Conservation (phyloP, 1,284 basidiomycete species). For the Malassezia restricta region DNA sequence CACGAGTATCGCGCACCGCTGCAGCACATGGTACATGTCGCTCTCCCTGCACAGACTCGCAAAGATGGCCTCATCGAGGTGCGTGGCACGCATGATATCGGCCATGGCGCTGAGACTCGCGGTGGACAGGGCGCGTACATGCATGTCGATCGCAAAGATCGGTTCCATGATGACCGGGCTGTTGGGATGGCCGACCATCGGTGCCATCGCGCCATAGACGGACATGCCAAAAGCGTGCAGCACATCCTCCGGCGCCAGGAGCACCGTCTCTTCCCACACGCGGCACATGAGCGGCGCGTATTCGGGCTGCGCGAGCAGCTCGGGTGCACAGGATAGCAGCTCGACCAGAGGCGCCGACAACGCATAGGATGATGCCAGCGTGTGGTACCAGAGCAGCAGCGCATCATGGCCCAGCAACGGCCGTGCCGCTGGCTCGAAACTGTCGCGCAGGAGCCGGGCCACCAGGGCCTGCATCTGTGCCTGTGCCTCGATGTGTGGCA, state of each 20-base stretch:
- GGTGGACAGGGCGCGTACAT: slow-evolving; percentile 25
- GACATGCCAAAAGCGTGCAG: slow-evolving; percentile 23
- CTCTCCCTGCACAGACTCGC: slow-evolving; percentile 23
- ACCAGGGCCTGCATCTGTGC: slow-evolving; percentile 30
- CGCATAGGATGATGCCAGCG: slow-evolving; percentile 29
- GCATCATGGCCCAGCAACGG: slow-evolving; percentile 39
- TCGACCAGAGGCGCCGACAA: slow-evolving; percentile 35
- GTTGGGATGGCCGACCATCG: slow-evolving; percentile 29
- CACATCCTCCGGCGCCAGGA: slow-evolving; percentile 32
- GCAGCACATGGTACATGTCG: slow-evolving; percentile 18
- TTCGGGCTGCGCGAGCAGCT: slow-evolving; percentile 33
- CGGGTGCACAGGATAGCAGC: slow-evolving; percentile 24
- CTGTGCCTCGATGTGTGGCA: slow-evolving; percentile 19
- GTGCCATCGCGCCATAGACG: slow-evolving; percentile 23
- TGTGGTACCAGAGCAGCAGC: slow-evolving; percentile 34
- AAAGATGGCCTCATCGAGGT: slow-evolving; percentile 26
- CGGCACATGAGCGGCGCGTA: slow-evolving; percentile 35
- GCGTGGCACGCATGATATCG: slow-evolving; percentile 21
- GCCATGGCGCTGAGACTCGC: background rate
- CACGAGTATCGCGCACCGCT: background rate
- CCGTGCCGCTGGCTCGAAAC: slow-evolving; percentile 22
- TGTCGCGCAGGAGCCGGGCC: slow-evolving; percentile 31
- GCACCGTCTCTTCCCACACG: slow-evolving; percentile 29
- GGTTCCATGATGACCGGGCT: slow-evolving; percentile 32
- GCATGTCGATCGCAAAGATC: slow-evolving; percentile 25